Evolutionary conservation across 768 basidiomycete genomes (phyloP), one percentile per base, ranked within the genome.

Genomic region (Tulasnella sp.): DNA sequence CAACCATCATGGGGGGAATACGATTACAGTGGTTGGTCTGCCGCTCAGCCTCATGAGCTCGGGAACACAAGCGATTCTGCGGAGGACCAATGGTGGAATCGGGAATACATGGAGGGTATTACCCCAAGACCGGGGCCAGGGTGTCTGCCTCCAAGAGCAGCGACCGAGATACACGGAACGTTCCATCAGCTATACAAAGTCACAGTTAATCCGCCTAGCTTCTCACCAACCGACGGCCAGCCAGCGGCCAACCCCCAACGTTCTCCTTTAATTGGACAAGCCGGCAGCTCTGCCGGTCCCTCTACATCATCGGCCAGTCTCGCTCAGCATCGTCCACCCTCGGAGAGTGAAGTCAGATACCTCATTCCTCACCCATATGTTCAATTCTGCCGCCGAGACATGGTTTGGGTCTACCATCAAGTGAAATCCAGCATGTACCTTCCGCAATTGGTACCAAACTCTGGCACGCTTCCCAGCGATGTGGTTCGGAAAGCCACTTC

Each of bases 281-380:
- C 38, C 8, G 27, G 38, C 10, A 40, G 31, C 31, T 42, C 39
- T 1, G 12, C 48, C 9, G n/a, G 44, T 9, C 31, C 27, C 18
- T 31, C 44, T 0, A 27, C 48, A 0, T 6, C 75, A 1, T 39
- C 75, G 5, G 10, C 75, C 2, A 10, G 24, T 34, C 2, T 27
- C 34, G 62, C 62, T 68, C 31, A 19, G 36, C 44, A 76, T 24
- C 75, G 36, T 9, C 27, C 75, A 16, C 75, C 68, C 16, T 87
- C 90, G n/a, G 86, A 88, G 79, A 89, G 90, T 46, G 92, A 94
- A 82, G 86, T 92, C 8, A 89, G 88, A n/a, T 89, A 88, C 21
- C 88, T 93, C 42, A 87, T 93, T 39, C 94, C 94, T 18, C 94
- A 96, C 83, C 91, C 94, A 6, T 90, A 93, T 82, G 93, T 93